Evolutionary conservation across 2,329 filamentous ascomycete genomes (phyloP), one percentile per base, ranked within the genome.

Genomic region (Cercospora zeae-maydis): DNA sequence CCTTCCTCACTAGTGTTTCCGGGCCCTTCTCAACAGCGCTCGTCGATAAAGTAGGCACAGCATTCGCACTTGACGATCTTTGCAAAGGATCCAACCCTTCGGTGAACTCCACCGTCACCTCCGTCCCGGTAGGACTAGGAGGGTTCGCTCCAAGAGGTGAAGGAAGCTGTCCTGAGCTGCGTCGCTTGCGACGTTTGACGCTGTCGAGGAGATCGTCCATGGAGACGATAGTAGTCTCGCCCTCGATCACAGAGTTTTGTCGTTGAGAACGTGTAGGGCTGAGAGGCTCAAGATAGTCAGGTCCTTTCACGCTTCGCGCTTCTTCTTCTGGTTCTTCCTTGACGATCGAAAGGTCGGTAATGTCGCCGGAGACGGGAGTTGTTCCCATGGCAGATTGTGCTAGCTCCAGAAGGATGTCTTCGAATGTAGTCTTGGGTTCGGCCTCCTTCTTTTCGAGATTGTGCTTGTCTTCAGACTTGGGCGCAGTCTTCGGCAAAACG

Each of bases 181-280:
- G 65, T 4, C 71, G 66, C 55, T 73, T 74, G 1, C 72, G 62
- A 2, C 72, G 62, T 51, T 72, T 70, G 14, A 65, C 71, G 47
- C 66, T 70, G 19, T 67, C 67, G 4, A 73, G 59, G 1, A 74
- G 53, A 49, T 73, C 72, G 45, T 70, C 65, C 67, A 72, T 67
- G 4, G 66, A 67, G 2, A 70, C 66, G n/a, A 66, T 68, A n/a
- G 62, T 63, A 1, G 70, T 71, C 1, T 68, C 64, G 11, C 67
- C 65, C 52, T 67, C 66, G 0, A 59, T 61, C 8, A 63, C 9
- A 14, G 57, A 57, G 47, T 59, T 67, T 24, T 52, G 59, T 24
- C 36, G 45, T 21, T 52, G 27, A 16, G 54, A 56, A 8, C 55
- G 31, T 24, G 54, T 62, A 1, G 67, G 54, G 14, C 27, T 65